These are phyloP conservation scores for Scopulariopsis brevicaulis DNA, from an alignment of 2,329 filamentous ascomycete genomes.

Conservation along the genomic window DNA sequence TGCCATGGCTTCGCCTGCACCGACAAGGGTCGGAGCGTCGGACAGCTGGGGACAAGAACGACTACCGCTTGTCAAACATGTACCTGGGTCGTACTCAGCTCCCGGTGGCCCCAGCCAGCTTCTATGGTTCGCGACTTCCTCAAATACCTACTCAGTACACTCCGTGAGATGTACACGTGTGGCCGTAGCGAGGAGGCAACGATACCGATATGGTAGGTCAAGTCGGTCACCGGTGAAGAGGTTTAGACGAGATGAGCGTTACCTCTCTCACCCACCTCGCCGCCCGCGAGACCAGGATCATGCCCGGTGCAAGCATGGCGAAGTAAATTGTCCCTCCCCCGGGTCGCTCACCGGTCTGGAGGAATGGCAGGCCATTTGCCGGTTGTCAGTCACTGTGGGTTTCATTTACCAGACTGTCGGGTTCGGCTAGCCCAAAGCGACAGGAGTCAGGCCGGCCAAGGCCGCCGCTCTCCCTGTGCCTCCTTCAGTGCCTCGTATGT, in stretches of 20 bases:
- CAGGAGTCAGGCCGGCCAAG: not conserved
- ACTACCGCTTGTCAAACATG: not conserved
- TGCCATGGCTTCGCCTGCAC: not conserved
- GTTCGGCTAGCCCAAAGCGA: not conserved
- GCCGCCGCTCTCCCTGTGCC: not conserved
- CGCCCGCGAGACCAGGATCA: not conserved
- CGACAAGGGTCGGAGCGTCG: not conserved
- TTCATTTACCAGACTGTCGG: slow-evolving; percentile 5
- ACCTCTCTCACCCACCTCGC: no score
- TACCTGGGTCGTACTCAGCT: not conserved
- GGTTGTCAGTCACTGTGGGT: not conserved
- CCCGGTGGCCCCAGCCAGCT: not conserved
- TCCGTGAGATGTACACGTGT: no score
- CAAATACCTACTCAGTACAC: no score
- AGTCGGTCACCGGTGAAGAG: no score
- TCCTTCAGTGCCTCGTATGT: no score
- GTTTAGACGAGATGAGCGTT: no score
- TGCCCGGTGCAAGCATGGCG: not conserved
- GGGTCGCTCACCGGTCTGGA: not conserved
- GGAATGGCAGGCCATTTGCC: not conserved
- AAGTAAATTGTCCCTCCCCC: not conserved
- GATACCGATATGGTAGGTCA: no score
- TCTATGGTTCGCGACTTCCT: no score
- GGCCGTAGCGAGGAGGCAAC: no score
- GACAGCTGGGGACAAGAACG: not conserved